A percentile compares a stretch with the other conserved stretches of the same genome.
These are phyloP conservation scores for Plenodomus tracheiphilus DNA, from an alignment of 2,329 filamentous ascomycete genomes.

Conservation along the genomic window DNA sequence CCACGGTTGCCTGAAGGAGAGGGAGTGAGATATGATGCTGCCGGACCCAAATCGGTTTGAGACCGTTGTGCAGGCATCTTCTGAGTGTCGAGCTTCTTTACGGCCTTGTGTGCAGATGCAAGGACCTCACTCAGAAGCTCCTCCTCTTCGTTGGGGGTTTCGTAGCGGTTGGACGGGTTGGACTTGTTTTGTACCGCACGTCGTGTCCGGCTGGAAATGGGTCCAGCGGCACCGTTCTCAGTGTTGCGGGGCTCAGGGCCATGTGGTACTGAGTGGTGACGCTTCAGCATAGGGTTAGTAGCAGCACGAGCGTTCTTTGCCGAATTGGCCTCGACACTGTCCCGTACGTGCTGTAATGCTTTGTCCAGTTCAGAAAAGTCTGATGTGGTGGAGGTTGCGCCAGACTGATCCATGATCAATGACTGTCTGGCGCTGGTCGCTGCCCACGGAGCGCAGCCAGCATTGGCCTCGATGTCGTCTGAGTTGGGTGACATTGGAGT, in stretches of 20 bases:
- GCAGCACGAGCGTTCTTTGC: slow-evolving; percentile 44
- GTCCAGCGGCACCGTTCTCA: slow-evolving; percentile 58
- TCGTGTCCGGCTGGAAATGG: slow-evolving; percentile 78
- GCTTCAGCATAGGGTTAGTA: slow-evolving; percentile 52
- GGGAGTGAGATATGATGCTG: slow-evolving; percentile 69
- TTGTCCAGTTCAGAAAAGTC: slow-evolving; percentile 65
- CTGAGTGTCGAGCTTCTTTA: slow-evolving; percentile 67
- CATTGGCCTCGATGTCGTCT: slow-evolving; percentile 91
- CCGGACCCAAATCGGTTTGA: slow-evolving; percentile 66
- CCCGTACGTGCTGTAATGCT: slow-evolving; percentile 62
- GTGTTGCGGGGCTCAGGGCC: slow-evolving; percentile 57
- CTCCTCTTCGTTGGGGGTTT: slow-evolving; percentile 94
- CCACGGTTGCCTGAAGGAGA: slow-evolving; percentile 83
- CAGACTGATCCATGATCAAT: slow-evolving; percentile 66
- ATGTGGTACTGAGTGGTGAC: slow-evolving; percentile 53
- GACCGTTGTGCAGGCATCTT: slow-evolving; percentile 51
- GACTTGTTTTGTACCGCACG: slow-evolving; percentile 71
- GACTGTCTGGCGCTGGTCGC: slow-evolving; percentile 78
- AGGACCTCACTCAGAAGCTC: slow-evolving; percentile 91
- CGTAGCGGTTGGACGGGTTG: slow-evolving; percentile 81
- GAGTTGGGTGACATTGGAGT: slow-evolving; percentile 75
- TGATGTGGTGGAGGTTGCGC: slow-evolving; percentile 51
- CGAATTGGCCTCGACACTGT: slow-evolving; percentile 57
- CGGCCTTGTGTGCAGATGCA: slow-evolving; percentile 73
- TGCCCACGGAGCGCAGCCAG: slow-evolving; percentile 86